Base-by-base conservation (phyloP, 2,329 filamentous ascomycete genomes). In the Hypomyces rosellus region DNA sequence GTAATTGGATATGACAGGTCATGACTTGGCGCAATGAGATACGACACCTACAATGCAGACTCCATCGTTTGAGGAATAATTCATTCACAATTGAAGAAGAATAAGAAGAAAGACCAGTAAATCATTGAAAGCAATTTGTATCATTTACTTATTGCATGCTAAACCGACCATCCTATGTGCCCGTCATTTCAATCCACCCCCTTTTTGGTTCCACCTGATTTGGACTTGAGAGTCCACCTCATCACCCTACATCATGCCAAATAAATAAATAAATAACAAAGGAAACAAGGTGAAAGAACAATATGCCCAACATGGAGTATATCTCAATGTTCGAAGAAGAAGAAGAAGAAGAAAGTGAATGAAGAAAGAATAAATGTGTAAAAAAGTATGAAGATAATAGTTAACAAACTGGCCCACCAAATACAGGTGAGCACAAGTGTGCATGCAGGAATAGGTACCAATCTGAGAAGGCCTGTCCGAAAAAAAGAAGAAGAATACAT, bases 401-500 rank as follows among this genome's bases (percentile, higher is more conserved):
- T 20, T 20, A 20, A 22, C 46, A 40, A 41, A 34, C 16, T 38
- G n/a, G 30, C 12, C 36, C 12, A 30, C 25, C 25, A 30, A 30
- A 30, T 30, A 30, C 25, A 30, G 25, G 25, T 30, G 25, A 30
- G 25, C 25, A 30, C 25, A 30, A 30, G 25, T 48, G 9, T 33
- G 16, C 34, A 34, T 25, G 15, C n/a, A 45, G 34, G 15, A 34
- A 54, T 30, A 30, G 25, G 9, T 61, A 55, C 52, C 58, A 61
- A 55, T 64, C 57, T 58, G 59, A 61, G 52, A 30, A 30, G 25
- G 25, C 25, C 25, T 30, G 25, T 30, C 25, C 8, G 25, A 30
- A 43, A 43, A 14, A 18, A 43, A n/a, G 36, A 38, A 38, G 16
- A 38, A 38, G 36, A 38, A 38, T n/a, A 38, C n/a, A 9, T 38